Evolutionary conservation across 2,329 filamentous ascomycete genomes (phyloP).

Genomic region (Fusarium palustre): DNA sequence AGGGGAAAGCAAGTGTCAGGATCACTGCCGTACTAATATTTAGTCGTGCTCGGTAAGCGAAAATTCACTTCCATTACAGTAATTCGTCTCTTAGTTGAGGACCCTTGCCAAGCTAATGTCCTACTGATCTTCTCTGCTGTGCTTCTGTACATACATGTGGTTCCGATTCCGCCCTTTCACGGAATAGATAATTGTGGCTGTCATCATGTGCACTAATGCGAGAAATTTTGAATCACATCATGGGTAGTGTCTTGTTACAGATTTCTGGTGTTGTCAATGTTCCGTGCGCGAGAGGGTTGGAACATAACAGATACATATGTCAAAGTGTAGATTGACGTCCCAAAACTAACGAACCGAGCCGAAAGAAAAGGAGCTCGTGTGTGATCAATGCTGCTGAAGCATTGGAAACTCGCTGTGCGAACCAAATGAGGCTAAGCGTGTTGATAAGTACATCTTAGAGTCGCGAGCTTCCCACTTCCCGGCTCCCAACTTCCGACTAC

Average conservation of each 20-base stretch:
- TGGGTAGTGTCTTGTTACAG: too few species aligned
- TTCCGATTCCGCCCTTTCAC: background rate
- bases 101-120: background rate
- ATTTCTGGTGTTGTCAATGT: background rate
- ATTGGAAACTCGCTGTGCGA: background rate
- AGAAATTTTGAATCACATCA: background rate
- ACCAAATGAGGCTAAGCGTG: background rate
- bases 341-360: background rate
- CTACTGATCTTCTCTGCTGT: background rate
- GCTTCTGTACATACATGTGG: too few species aligned
- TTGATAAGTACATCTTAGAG: background rate
- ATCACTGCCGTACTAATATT: background rate
- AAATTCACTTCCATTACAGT: background rate
- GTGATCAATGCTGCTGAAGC: background rate
- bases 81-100: background rate
- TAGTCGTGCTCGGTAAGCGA: background rate
- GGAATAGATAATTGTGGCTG: background rate
- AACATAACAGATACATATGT: background rate
- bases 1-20: background rate
- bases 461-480: background rate
- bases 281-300: background rate
- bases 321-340: background rate
- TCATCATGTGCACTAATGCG: background rate
- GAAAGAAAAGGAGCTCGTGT: background rate
- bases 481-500: background rate